These are phyloP conservation scores for Aspergillus sp. DNA, from an alignment of 2,329 filamentous ascomycete species.

Conservation along the genomic window DNA sequence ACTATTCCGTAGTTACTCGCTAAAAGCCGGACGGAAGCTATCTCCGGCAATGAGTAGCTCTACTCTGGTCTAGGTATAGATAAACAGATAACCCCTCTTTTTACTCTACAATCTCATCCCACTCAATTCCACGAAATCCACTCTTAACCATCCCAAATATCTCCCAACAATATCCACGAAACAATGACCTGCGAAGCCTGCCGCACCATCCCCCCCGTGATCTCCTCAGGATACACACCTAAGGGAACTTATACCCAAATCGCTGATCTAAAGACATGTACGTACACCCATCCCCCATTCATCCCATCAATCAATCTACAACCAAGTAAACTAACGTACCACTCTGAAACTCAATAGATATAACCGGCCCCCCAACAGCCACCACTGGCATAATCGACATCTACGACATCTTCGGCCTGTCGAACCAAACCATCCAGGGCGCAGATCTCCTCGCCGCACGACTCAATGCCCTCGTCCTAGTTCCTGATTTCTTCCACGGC, in stretches of 20 bases:
- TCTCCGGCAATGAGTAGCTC: neutral
- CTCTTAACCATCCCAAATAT: too few relatives aligned
- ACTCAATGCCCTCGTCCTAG: constrained; percentile 43
- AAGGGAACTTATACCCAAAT: constrained; percentile 61
- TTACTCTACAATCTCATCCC: neutral
- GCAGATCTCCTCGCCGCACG: constrained; percentile 56
- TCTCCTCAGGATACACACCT: constrained; percentile 56
- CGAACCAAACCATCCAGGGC: constrained; percentile 68
- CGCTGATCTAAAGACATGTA: constrained; percentile 58
- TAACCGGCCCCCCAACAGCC: constrained; percentile 52
- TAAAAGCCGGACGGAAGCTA: neutral
- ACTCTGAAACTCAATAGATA: constrained; percentile 16
- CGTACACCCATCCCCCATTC: neutral
- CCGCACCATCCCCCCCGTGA: constrained; percentile 51
- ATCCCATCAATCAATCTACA: too few relatives aligned
- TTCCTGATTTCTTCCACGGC: constrained; percentile 51
- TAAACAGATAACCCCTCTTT: neutral
- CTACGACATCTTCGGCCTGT: constrained; percentile 67
- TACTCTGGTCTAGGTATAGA: too few relatives aligned
- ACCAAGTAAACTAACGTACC: too few relatives aligned
- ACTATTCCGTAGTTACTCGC: neutral
- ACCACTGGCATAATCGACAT: constrained; percentile 62
- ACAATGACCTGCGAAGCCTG: constrained; percentile 36
- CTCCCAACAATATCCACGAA: too few relatives aligned
- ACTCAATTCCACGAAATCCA: too few relatives aligned